Conservation (phyloP, 2,329 filamentous ascomycete species). For the Nannizziopsis arthrosporioides region DNA sequence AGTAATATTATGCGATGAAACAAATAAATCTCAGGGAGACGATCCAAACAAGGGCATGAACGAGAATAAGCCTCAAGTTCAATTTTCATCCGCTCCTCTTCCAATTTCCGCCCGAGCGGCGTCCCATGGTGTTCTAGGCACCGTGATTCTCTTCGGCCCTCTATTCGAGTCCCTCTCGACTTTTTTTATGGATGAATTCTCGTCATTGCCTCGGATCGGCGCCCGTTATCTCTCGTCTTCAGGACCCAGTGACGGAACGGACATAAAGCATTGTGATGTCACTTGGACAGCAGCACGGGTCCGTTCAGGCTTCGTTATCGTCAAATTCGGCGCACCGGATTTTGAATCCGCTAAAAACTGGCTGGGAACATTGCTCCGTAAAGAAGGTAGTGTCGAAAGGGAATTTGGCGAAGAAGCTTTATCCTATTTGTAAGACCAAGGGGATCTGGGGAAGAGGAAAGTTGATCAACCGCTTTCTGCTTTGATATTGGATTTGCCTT, state of each 20-base stretch:
- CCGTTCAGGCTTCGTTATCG: constrained; percentile 64
- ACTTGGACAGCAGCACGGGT: constrained; percentile 75
- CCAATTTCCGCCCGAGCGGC: constrained; percentile 52
- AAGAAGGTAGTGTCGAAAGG: constrained; percentile 58
- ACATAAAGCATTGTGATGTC: constrained; percentile 40
- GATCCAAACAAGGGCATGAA: constrained; percentile 14
- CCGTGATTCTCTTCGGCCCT: constrained; percentile 67
- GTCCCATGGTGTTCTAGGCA: constrained; percentile 66
- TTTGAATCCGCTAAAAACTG: constrained; percentile 73
- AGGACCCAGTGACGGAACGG: constrained; percentile 13
- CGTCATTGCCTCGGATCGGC: constrained; percentile 66
- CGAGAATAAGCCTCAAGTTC: not conserved
- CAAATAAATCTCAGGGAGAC: constrained; percentile 27
- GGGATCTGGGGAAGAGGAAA: too few species aligned
- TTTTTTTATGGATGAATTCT: constrained; percentile 73
- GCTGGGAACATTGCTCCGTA: constrained; percentile 61
- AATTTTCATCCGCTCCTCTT: constrained; percentile 1
- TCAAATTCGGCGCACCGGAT: constrained; percentile 77
- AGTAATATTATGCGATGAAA: constrained; percentile 56
- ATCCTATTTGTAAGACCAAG: constrained; percentile 49
- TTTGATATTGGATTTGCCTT: too few species aligned
- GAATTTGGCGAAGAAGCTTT: constrained; percentile 71
- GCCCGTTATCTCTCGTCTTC: constrained; percentile 56
- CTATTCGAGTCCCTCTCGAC: constrained; percentile 53
- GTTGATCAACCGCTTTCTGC: too few species aligned